Evolutionary conservation across 1,139 yeast species (phyloP), one percentile per base, ranked within the genome.

Genomic region (Taiozyma sp.): DNA sequence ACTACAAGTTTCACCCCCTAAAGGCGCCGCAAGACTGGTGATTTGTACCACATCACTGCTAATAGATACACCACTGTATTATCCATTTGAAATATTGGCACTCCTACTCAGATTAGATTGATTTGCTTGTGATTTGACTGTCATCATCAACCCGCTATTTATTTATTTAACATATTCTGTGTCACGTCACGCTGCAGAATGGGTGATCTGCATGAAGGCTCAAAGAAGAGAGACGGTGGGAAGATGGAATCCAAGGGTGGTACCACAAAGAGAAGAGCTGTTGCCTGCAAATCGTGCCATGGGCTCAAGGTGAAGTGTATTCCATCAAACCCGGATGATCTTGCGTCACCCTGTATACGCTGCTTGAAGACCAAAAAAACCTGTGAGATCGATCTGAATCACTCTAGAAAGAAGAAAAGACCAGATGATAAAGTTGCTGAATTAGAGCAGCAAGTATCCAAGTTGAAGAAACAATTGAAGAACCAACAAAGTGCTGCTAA

Each of bases 211-310:
- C n/a, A n/a, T 13, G 36, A 32, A 14, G 14, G 19, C 14, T 38
- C 41, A 4, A 38, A 16, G 14, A 22, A 22, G 24, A 38, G 24
- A 16, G 24, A 38, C 14, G 10, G 14, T 22, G 5, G 12, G 24
- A 38, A 8, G 41, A 19, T 22, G 24, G 24, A 38, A 2, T 22
- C 41, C 7, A 40, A 40, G 23, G 10, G 19, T 10, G 16, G 29
- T 8, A 23, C 16, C 22, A 51, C 48, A 44, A 57, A 56, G 50
- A 61, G 79, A 46, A 59, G 79, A 44, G 65, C 81, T 2, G 78
- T 78, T 49, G 96, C 96, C 1, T 90, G 97, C 66, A 84, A 83
- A 51, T 78, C 84, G 50, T 90, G 97, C 65, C 96, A 90, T 62
- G 67, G 87, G 1, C 73, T 89, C 48, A 90, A 90, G 62, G 96